phyloP scores from a whole-genome alignment of 2,329 filamentous ascomycete genomes.

The Lecanicillium sp. region DNA sequence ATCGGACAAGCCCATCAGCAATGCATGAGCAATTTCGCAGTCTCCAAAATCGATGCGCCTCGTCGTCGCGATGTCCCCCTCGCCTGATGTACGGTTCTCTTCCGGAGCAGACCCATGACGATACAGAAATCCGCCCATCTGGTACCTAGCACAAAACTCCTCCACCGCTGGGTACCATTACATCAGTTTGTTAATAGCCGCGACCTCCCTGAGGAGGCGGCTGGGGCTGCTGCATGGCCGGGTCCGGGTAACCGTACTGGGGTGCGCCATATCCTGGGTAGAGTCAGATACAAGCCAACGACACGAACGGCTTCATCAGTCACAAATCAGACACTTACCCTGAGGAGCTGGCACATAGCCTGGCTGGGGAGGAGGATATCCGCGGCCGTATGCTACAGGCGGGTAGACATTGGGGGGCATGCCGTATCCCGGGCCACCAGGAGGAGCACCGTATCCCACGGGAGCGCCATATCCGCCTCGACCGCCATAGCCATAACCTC shows the following conservation, averaged over 20 bases:
- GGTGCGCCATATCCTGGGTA: constrained; percentile 27
- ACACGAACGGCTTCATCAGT: no score
- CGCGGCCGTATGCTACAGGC: constrained; percentile 27
- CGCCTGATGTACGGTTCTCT: no score
- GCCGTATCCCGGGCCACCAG: constrained; percentile 28
- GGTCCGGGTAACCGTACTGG: constrained; percentile 40
- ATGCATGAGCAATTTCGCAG: no score
- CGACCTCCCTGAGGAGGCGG: constrained; percentile 22
- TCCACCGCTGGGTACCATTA: background rate
- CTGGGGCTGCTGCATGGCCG: constrained; percentile 30
- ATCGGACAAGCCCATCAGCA: no score
- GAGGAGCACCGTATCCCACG: constrained; percentile 25
- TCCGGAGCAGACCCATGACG: no score
- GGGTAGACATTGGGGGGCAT: constrained; percentile 28
- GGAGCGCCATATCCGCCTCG: constrained; percentile 32
- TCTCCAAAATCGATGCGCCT: no score
- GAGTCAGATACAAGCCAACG: constrained; percentile 5
- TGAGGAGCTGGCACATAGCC: constrained; percentile 30
- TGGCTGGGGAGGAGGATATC: constrained; percentile 26
- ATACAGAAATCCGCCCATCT: no score
- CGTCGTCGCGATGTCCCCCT: no score
- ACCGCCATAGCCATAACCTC: constrained; percentile 30
- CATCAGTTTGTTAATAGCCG: constrained; percentile 28
- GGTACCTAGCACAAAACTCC: background rate
- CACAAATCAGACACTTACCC: constrained; percentile 23